Base-by-base conservation (phyloP, 1,284 basidiomycete species). In the Rhodotorula mucilaginosa region DNA sequence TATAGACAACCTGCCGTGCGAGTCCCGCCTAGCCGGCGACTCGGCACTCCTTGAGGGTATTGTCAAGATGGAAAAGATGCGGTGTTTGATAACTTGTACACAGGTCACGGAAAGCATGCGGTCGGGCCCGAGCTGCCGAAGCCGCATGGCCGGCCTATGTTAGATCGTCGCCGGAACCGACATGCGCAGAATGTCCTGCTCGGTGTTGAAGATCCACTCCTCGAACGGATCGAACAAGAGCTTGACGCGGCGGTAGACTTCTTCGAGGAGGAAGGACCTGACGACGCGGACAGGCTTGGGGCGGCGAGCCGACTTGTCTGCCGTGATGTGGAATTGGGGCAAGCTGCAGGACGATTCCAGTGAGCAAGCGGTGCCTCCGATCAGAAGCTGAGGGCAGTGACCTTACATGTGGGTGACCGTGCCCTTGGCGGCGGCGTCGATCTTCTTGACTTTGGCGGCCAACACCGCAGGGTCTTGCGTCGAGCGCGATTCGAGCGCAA, bases 301-400 rank as follows among this genome's bases (percentile, higher is more conserved):
- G 5, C 78, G 77, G 1, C n/a, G 46, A 21, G 58, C 15, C 8
- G 74, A 79, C 15, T 80, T 65, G 3, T 84, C 71, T 3, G 74
- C 78, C 71, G 81, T 83, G 56, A 88, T 84, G 72, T 86, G 82
- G 73, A 89, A 88, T 78, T 87, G 85, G 0, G 88, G 88, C 5
- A 87, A 83, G 62, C 87, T 88, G 71, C 7, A 58, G 2, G 16
- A 58, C 60, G 62, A 44, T 8, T 15, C n/a, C n/a, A 65, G 13
- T 3, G 46, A 19, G 5, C 23, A 29, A 8, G 31, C 51, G 16
- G 6, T 19, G 16, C 44, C 39, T 44, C 39, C 12, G 39, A 44
- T 44, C 19, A 58, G 29, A 39, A 58, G 47, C 65, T 59, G 62
- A 61, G 29, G 15, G 52, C 12, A 51, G 5, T n/a, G 56, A 39